Evolutionary conservation across 2,329 filamentous ascomycete genomes (phyloP).

Genomic region (Simplicillium sp.): DNA sequence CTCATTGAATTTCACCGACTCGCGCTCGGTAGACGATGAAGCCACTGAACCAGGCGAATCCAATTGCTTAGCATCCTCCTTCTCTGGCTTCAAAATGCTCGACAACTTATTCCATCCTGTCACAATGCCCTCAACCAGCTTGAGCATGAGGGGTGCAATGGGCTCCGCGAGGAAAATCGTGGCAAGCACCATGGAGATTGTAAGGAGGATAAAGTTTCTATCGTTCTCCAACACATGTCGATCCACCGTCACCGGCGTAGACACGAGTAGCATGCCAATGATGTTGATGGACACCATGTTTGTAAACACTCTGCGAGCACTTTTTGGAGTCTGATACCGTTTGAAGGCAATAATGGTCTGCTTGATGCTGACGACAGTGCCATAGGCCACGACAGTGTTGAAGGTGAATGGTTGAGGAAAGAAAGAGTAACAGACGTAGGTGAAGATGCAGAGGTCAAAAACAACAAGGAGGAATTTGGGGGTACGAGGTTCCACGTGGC

Average conservation of each 20-base stretch:
- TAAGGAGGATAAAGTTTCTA: constrained; percentile 8
- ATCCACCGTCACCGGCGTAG: constrained; percentile 11
- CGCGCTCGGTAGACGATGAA: not conserved
- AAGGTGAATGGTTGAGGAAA: constrained; percentile 12
- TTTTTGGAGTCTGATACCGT: constrained; percentile 12
- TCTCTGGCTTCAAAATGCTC: not conserved
- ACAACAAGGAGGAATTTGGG: constrained; percentile 11
- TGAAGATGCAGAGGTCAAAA: constrained; percentile 11
- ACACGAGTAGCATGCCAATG: constrained; percentile 10
- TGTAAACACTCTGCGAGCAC: constrained; percentile 10
- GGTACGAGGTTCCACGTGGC: constrained; percentile 9
- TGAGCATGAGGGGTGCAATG: constrained; percentile 10
- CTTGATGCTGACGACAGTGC: constrained; percentile 12
- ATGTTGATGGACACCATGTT: constrained; percentile 13
- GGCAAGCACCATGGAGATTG: constrained; percentile 12
- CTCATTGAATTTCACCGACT: not conserved
- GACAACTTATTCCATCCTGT: constrained; percentile 4
- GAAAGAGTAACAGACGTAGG: constrained; percentile 13
- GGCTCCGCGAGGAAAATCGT: constrained; percentile 11
- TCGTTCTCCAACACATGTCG: constrained; percentile 7
- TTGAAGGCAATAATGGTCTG: constrained; percentile 11
- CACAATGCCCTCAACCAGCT: constrained; percentile 10
- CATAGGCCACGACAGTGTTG: constrained; percentile 12
- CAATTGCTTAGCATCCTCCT: not conserved
- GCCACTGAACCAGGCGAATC: not conserved